Evolutionary conservation across 164 flowering plant genomes (phyloP).

Genomic region (Paratinospora sagittata): DNA sequence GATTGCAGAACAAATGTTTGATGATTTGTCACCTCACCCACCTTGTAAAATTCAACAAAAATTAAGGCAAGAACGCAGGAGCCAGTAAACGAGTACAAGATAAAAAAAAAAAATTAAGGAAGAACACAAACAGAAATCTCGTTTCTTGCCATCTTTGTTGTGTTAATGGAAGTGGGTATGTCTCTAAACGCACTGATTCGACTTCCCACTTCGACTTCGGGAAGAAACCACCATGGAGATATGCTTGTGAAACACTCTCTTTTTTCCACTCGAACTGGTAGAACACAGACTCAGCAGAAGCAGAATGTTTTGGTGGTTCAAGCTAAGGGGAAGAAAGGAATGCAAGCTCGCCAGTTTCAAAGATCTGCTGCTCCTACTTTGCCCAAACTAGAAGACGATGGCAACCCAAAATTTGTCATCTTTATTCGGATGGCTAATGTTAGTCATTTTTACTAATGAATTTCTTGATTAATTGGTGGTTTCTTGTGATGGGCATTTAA

Average conservation of each 20-base stretch:
- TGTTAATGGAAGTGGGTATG: slow-evolving; percentile 61
- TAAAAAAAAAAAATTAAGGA: not conserved
- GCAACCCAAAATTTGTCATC: slow-evolving; percentile 79
- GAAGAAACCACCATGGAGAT: slow-evolving; percentile 31
- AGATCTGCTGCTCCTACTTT: slow-evolving; percentile 47
- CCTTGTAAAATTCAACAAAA: not conserved
- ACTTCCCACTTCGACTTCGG: slow-evolving; percentile 39
- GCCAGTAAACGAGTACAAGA: not conserved
- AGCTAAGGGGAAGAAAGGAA: slow-evolving; percentile 78
- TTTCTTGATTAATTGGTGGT: not conserved
- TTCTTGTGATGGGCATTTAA: not conserved
- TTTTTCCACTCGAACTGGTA: slow-evolving; percentile 25
- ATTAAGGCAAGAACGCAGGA: not conserved
- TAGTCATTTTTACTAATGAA: slow-evolving; percentile 13
- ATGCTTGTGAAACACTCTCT: slow-evolving; percentile 41
- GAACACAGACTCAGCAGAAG: slow-evolving; percentile 10
- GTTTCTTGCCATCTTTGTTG: not conserved
- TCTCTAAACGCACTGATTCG: slow-evolving; percentile 61
- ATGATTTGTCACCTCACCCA: not conserved
- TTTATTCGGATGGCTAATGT: slow-evolving; percentile 90
- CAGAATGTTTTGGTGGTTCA: slow-evolving; percentile 39
- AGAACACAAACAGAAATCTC: not conserved
- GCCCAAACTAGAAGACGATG: slow-evolving; percentile 92
- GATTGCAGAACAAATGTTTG: not conserved
- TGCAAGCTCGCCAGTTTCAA: slow-evolving; percentile 57